These are phyloP conservation scores for Albophoma yamanashiensis DNA, from an alignment of 2,329 filamentous ascomycete species.

Conservation along the genomic window DNA sequence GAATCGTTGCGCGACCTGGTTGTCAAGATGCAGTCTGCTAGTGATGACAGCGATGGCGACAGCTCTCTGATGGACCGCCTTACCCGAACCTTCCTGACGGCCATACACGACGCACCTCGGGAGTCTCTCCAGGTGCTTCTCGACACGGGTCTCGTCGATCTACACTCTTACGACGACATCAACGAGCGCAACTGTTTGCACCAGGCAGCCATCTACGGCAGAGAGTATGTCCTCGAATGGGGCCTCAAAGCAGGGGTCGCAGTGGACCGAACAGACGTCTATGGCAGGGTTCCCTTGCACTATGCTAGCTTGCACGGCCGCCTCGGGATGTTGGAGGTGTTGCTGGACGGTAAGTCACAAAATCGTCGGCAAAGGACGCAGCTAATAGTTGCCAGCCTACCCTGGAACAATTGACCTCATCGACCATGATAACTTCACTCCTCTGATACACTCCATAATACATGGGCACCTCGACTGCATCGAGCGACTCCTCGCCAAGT, in stretches of 20 bases:
- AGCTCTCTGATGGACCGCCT: slow-evolving; percentile 59
- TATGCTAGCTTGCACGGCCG: slow-evolving; percentile 95
- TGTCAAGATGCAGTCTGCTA: slow-evolving; percentile 51
- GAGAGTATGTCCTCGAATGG: slow-evolving; percentile 63
- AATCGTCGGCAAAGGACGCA: not conserved
- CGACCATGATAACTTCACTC: slow-evolving; percentile 96
- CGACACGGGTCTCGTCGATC: slow-evolving; percentile 71
- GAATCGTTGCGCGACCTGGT: slow-evolving; percentile 72
- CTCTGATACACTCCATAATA: slow-evolving; percentile 88
- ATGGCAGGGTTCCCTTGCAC: slow-evolving; percentile 85
- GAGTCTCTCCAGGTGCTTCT: slow-evolving; percentile 67
- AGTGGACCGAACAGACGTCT: slow-evolving; percentile 76
- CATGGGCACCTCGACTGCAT: slow-evolving; percentile 76
- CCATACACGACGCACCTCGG: slow-evolving; percentile 74
- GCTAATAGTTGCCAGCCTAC: slow-evolving; percentile 36
- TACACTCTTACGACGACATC: slow-evolving; percentile 94
- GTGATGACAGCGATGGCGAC: slow-evolving; percentile 45
- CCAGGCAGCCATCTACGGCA: slow-evolving; percentile 91
- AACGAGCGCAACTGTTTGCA: slow-evolving; percentile 95
- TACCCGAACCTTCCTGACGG: slow-evolving; percentile 81
- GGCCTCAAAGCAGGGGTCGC: slow-evolving; percentile 69
- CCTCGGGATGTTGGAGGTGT: slow-evolving; percentile 67
- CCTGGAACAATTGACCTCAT: slow-evolving; percentile 72
- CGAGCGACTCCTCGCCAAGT: slow-evolving; percentile 61
- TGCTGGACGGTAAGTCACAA: slow-evolving; percentile 48